These are phyloP conservation scores for Quercus alba DNA, from an alignment of 306 rosid genomes.

Conservation along the genomic window DNA sequence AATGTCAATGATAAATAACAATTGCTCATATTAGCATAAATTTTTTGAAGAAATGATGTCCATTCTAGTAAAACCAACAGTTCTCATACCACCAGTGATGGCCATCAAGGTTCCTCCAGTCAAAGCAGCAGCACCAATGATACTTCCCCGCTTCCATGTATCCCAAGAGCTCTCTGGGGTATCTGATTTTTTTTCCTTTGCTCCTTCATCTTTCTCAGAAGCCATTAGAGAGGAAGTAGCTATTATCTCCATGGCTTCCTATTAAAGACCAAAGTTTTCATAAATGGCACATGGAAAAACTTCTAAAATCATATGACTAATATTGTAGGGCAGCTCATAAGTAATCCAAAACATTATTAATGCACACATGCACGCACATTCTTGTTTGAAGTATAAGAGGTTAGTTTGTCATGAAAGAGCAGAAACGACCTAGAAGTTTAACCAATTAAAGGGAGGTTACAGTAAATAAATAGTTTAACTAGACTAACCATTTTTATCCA, in stretches of 20 bases:
- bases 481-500: constrained; percentile 25
- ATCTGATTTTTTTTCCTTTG: not conserved
- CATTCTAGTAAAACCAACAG: not conserved
- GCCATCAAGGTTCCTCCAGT: constrained; percentile 15
- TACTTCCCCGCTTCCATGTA: constrained; percentile 23
- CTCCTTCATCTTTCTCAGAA: not conserved
- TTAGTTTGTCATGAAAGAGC: not conserved
- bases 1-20: not conserved
- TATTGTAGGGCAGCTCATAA: not conserved
- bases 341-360: not conserved
- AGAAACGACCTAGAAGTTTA: not conserved
- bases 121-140: too few species aligned
- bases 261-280: not conserved
- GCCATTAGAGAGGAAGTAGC: constrained; percentile 25
- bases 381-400: not conserved
- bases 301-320: not conserved
- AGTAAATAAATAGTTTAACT: not conserved
- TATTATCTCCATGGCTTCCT: constrained; percentile 31
- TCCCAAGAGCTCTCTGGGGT: constrained; percentile 9
- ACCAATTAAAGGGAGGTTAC: not conserved
- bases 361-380: not conserved
- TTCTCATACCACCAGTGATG: constrained; percentile 26
- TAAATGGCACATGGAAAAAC: not conserved
- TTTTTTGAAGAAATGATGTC: not conserved
- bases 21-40: not conserved